Percentiles rank a stretch among this genome's conserved stretches.
These are phyloP conservation scores for Calvatia gigantea DNA, from an alignment of 768 basidiomycete genomes.

Conservation along the genomic window DNA sequence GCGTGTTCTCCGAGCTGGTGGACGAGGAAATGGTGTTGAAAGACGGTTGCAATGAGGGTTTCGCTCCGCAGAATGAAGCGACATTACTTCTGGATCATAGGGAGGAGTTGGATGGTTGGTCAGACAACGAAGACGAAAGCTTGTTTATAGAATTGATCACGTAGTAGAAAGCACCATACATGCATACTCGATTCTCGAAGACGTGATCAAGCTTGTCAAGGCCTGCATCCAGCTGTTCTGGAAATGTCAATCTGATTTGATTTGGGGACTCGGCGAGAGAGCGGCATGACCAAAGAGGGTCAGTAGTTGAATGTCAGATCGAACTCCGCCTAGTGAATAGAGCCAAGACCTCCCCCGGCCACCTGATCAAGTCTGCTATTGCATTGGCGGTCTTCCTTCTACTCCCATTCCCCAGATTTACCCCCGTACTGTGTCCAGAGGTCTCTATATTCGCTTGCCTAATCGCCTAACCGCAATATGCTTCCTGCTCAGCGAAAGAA, in stretches of 20 bases:
- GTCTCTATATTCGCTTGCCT: conserved; percentile 20
- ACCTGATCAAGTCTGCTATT: conserved; percentile 13
- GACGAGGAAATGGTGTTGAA: not conserved
- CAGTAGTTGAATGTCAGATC: conserved; percentile 8
- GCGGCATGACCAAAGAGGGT: conserved; percentile 9
- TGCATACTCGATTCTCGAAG: not conserved
- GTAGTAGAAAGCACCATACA: not conserved
- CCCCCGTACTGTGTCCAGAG: conserved; percentile 16
- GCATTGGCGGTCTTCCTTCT: not conserved
- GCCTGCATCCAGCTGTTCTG: not conserved
- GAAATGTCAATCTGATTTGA: not conserved
- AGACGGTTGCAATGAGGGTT: not conserved
- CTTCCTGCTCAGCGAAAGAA: conserved; percentile 83
- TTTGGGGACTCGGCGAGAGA: conserved; percentile 3
- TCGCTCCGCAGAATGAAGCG: not conserved
- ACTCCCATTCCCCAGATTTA: conserved; percentile 2
- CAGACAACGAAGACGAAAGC: not conserved
- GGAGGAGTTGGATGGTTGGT: not conserved
- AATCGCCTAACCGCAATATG: conserved; percentile 41
- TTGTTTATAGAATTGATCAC: conserved; percentile 3
- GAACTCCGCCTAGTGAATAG: conserved; percentile 14
- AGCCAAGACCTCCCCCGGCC: conserved; percentile 7
- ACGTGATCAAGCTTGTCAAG: not conserved
- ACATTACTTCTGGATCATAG: not conserved
- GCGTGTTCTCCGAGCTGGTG: not conserved